Percentiles rank a stretch among this genome's conserved stretches.
Conservation (phyloP, 352 stramenopile species). For the Phytophthora podocarpi region DNA sequence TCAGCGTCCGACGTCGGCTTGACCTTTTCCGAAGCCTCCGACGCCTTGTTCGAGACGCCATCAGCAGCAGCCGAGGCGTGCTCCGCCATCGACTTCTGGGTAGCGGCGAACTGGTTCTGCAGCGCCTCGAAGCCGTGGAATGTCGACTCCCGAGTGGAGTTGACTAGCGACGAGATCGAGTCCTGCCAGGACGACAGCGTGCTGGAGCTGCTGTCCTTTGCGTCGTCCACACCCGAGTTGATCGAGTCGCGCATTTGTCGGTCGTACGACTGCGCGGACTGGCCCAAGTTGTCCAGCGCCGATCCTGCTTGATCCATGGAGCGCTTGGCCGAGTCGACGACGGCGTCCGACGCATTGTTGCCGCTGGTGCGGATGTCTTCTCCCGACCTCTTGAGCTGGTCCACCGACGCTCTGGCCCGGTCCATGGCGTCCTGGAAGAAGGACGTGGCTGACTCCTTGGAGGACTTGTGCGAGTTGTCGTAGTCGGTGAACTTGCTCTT, state of each 20-base stretch:
- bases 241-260: slow-evolving; percentile 18
- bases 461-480: slow-evolving; percentile 45
- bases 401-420: slow-evolving; percentile 20
- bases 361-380: slow-evolving; percentile 23
- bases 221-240: slow-evolving; percentile 20
- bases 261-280: slow-evolving; percentile 28
- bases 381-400: slow-evolving; percentile 25
- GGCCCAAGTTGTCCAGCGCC: slow-evolving; percentile 34
- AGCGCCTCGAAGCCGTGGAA: slow-evolving; percentile 46
- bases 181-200: slow-evolving; percentile 26
- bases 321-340: slow-evolving; percentile 28
- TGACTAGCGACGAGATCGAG: slow-evolving; percentile 37
- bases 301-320: slow-evolving; percentile 40
- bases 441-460: slow-evolving; percentile 37
- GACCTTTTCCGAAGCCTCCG: slow-evolving; percentile 23
- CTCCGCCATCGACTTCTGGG: slow-evolving; percentile 28
- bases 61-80: slow-evolving; percentile 20
- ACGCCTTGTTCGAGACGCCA: slow-evolving; percentile 15
- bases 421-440: slow-evolving; percentile 49
- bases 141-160: slow-evolving; percentile 34
- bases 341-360: slow-evolving; percentile 29
- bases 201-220: slow-evolving; percentile 32
- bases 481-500: slow-evolving; percentile 48
- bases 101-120: slow-evolving; percentile 38
- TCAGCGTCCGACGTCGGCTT: slow-evolving; percentile 20